Evolutionary conservation across 768 basidiomycete species (phyloP), one percentile per base, ranked within the genome.

Genomic region (Mrakia hoshinonis): DNA sequence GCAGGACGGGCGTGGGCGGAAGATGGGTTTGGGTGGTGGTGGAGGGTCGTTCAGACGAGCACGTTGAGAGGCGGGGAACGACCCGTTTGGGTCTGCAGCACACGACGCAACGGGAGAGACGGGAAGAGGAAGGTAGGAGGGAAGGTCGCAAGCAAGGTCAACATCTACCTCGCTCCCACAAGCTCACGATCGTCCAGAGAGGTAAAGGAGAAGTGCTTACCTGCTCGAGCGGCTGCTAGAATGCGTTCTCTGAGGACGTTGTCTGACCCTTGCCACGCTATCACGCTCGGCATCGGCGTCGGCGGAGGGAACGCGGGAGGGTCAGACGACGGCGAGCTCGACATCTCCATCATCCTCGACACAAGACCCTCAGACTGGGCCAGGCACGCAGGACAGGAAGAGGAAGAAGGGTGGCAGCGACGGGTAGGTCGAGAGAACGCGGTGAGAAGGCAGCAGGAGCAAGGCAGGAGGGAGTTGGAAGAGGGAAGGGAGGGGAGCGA

Each of bases 261-360:
- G 51, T 70, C 47, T 24, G 61, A 52, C 18, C 69, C 69, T 55
- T 63, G 61, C 69, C 69, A 70, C 12, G 69, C 69, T 22, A 70
- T 31, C 2, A 70, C 69, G 36, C 61, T 63, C 7, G 69, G 69
- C 3, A 63, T 12, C n/a, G 52, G 52, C 7, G 54, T 68, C 10
- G 54, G 29, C 20, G 67, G 67, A 5, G 67, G 55, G 48, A 49
- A 61, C 36, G 58, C 43, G 15, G 43, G 43, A 43, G 43, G 43
- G 7, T 6, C 7, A 6, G 43, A 7, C 7, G 43, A 43, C 43
- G 43, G 43, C 43, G 43, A 43, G 43, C 43, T 43, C 43, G 43
- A 7, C 7, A 43, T 43, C 43, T 43, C 43, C 43, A 43, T 43
- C 7, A 43, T n/a, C 43, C 43, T 43, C 43, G 43, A 43, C 7